These are phyloP conservation scores for Zelonia costaricensis DNA, from an alignment of 208 protist species.

Conservation along the genomic window DNA sequence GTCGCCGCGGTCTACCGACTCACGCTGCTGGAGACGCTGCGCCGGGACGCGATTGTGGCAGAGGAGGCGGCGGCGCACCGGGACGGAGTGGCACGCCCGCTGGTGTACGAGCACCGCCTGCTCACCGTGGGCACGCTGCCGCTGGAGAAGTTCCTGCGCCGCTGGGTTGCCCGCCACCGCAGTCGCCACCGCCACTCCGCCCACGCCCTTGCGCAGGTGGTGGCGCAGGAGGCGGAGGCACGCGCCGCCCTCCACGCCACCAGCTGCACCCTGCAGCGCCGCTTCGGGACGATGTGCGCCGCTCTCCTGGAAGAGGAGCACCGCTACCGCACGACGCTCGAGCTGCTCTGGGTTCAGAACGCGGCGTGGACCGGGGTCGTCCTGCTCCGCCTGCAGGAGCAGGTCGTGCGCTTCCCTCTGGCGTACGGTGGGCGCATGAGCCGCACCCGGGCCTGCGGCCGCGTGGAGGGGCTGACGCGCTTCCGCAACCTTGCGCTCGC, in stretches of 20 bases:
- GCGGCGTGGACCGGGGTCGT: conserved; percentile 38
- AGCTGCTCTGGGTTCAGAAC: conserved; percentile 31
- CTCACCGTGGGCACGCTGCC: conserved; percentile 32
- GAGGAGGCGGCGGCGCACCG: conserved; percentile 28
- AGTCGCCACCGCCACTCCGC: conserved; percentile 26
- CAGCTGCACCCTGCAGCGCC: conserved; percentile 16
- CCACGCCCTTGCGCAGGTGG: conserved; percentile 11
- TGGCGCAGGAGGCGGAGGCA: conserved; percentile 21
- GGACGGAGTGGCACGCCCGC: neutral
- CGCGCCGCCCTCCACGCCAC: conserved; percentile 33
- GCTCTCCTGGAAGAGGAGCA: conserved; percentile 33
- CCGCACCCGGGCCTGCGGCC: conserved; percentile 36
- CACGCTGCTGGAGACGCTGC: conserved; percentile 34
- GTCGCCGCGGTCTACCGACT: conserved; percentile 3
- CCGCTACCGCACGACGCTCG: conserved; percentile 39
- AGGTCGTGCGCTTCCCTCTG: conserved; percentile 46
- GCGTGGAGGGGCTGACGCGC: conserved; percentile 36
- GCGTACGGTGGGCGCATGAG: conserved; percentile 60
- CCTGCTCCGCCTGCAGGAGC: conserved; percentile 34
- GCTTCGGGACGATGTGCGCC: conserved; percentile 14
- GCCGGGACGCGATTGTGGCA: conserved; percentile 24
- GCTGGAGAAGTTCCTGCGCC: conserved; percentile 33
- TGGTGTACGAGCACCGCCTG: conserved; percentile 30
- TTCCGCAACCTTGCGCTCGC: conserved; percentile 43
- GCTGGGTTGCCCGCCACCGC: conserved; percentile 35